Percentiles rank a stretch among this genome's conserved stretches.
Evolutionary conservation across 176 grass and related monocot genomes (phyloP).

Genomic region (Leersia perrieri): DNA sequence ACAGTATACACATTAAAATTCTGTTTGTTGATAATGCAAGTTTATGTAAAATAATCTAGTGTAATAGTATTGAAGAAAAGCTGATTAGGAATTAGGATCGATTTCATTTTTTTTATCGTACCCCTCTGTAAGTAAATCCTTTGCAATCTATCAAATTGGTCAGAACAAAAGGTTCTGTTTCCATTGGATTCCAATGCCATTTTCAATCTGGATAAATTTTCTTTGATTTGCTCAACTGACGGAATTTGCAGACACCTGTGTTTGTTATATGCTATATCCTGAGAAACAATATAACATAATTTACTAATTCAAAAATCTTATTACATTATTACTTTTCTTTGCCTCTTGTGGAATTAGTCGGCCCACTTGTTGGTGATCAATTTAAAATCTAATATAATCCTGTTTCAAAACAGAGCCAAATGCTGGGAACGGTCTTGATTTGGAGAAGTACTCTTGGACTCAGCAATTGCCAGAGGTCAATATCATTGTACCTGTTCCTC

Average conservation of each 20-base stretch:
- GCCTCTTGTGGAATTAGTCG: neutral
- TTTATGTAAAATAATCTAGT: neutral
- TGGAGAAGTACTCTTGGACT: conserved; percentile 96
- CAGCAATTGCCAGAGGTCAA: conserved; percentile 86
- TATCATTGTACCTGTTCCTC: conserved; percentile 66
- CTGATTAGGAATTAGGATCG: neutral
- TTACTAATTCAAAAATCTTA: neutral
- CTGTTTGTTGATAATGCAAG: neutral
- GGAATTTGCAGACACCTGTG: neutral
- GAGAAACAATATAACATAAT: neutral
- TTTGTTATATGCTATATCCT: neutral
- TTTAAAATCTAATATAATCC: neutral
- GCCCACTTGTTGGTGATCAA: neutral
- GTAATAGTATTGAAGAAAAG: neutral
- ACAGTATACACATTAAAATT: neutral
- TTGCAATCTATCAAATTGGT: neutral
- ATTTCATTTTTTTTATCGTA: neutral
- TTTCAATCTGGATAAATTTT: neutral
- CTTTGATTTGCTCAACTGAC: neutral
- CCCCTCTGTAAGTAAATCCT: neutral
- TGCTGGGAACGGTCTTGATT: conserved; percentile 89
- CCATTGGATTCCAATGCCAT: neutral
- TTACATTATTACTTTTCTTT: neutral
- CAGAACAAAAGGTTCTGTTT: neutral
- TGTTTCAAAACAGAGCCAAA: conserved; percentile 63